phyloP scores from a whole-genome alignment of 2,329 filamentous ascomycete genomes.

The Penicillium aurantiogriseum region DNA sequence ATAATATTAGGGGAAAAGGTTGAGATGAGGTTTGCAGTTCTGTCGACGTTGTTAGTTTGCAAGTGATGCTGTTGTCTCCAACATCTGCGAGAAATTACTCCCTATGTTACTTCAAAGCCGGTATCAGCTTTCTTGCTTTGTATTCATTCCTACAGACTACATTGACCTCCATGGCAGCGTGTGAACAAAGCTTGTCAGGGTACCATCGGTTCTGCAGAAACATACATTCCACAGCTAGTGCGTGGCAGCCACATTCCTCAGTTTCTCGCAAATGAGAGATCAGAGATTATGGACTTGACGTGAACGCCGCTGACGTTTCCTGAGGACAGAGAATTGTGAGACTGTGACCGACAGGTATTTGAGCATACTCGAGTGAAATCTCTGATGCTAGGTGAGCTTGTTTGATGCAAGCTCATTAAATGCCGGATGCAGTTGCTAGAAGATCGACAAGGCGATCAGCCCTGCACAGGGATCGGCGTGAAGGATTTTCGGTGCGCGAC shows the following conservation, averaged over 20 bases:
- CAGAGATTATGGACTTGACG: not conserved
- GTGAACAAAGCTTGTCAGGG: not conserved
- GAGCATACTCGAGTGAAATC: not conserved
- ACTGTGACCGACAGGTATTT: not conserved
- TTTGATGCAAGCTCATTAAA: not conserved
- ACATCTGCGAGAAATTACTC: not conserved
- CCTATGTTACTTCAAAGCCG: not conserved
- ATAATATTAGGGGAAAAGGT: not conserved
- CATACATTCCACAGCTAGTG: not conserved
- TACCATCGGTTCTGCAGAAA: not conserved
- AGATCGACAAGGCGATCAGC: not conserved
- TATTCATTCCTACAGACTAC: not conserved
- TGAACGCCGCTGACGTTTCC: constrained; percentile 8
- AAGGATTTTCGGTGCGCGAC: not conserved
- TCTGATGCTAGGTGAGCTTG: not conserved
- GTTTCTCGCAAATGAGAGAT: not conserved
- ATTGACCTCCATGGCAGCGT: not conserved
- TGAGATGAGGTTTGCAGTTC: not conserved
- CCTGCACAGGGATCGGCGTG: not conserved
- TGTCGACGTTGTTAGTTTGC: not conserved
- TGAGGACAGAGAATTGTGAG: not conserved
- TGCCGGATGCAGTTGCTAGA: constrained; percentile 11
- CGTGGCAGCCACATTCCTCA: not conserved
- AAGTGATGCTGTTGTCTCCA: too few species aligned
- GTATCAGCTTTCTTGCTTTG: too few species aligned